Evolutionary conservation across 2,329 filamentous ascomycete species (phyloP).

Genomic region (Penicillium hordei): DNA sequence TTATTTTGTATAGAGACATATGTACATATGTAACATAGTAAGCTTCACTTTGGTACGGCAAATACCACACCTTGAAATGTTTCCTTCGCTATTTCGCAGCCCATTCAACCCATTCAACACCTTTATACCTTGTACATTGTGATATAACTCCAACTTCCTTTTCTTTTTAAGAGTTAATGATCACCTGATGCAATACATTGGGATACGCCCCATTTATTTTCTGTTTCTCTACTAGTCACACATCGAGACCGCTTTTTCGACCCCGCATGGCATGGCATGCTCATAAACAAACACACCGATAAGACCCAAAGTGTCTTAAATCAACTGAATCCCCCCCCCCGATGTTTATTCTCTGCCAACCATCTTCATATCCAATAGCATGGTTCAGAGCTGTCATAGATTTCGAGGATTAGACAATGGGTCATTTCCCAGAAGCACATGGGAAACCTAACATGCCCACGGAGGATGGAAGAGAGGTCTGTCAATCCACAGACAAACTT

Average conservation of each 20-base stretch:
- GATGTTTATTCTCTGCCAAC: background rate
- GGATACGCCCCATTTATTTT: background rate
- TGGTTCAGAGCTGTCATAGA: background rate
- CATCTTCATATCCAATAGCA: background rate
- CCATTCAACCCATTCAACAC: too few species aligned
- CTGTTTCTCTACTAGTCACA: background rate
- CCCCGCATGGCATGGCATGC: slow-evolving; percentile 1
- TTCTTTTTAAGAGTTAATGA: background rate
- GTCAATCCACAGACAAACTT: background rate
- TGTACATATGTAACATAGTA: too few species aligned
- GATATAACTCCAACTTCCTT: too few species aligned
- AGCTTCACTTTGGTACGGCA: too few species aligned
- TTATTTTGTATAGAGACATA: background rate
- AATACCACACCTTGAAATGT: background rate
- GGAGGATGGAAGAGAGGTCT: background rate
- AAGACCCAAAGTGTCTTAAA: background rate
- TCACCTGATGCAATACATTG: background rate
- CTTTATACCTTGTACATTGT: background rate
- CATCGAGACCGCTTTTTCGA: slow-evolving; percentile 10
- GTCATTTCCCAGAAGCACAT: background rate
- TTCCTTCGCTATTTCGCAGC: too few species aligned
- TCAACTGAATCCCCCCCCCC: background rate
- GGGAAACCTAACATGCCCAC: background rate
- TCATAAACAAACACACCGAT: background rate
- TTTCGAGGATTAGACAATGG: background rate